A percentile compares a stretch with the other conserved stretches of the same genome.
phyloP scores from a whole-genome alignment of 176 grass and related monocot species.

The Aegilops longissima region DNA sequence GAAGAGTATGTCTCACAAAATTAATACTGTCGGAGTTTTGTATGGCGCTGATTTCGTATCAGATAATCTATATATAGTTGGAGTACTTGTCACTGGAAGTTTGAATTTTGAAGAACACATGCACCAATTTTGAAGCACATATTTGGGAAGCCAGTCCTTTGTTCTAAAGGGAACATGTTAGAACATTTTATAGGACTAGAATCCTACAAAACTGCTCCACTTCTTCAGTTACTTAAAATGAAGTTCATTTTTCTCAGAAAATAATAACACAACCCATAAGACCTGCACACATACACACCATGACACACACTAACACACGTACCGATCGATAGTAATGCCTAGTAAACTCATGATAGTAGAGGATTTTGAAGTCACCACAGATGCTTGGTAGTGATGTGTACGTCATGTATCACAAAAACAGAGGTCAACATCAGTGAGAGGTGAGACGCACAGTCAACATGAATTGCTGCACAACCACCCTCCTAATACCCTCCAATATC shows the following conservation, averaged over 20 bases:
- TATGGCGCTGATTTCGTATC: no score
- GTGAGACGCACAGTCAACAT: background rate
- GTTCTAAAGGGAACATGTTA: no score
- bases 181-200: background rate
- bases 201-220: background rate
- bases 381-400: background rate
- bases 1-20: no score
- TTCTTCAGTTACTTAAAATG: background rate
- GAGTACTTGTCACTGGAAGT: no score
- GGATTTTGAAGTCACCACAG: background rate
- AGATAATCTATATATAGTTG: no score
- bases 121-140: no score
- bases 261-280: background rate
- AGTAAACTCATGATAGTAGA: background rate
- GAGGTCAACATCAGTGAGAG: background rate
- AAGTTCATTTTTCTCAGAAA: background rate
- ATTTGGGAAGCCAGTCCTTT: no score
- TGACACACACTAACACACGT: background rate
- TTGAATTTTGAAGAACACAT: no score
- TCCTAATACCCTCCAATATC: background rate
- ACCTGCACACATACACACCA: background rate
- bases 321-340: background rate
- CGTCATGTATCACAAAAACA: background rate
- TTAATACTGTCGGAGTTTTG: no score
- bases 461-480: background rate